phyloP scores from a whole-genome alignment of 768 basidiomycete species.

The Termitomyces sp. region DNA sequence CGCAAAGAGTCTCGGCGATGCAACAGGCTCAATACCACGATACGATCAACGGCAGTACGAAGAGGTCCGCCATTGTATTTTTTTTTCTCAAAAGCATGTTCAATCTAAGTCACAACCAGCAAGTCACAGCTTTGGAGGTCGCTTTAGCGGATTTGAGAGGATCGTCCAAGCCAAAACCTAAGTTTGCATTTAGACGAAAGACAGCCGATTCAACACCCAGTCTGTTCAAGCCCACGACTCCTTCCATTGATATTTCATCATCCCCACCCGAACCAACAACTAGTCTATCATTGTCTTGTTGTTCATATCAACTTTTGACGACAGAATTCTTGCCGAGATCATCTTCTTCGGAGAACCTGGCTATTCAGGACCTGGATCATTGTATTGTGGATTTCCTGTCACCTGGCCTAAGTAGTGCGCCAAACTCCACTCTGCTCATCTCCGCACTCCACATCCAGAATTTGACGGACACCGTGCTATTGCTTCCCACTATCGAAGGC shows the following conservation, averaged over 20 bases:
- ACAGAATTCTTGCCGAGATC: slow-evolving; percentile 31
- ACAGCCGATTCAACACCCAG: slow-evolving; percentile 11
- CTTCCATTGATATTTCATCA: background rate
- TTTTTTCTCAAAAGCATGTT: background rate
- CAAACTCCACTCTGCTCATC: slow-evolving; percentile 19
- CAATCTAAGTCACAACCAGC: slow-evolving; percentile 35
- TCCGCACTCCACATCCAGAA: slow-evolving; percentile 64
- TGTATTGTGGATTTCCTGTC: slow-evolving; percentile 70
- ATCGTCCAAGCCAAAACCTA: slow-evolving; percentile 42
- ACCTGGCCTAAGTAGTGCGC: slow-evolving; percentile 5
- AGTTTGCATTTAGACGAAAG: slow-evolving; percentile 61
- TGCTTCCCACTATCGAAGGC: slow-evolving; percentile 61
- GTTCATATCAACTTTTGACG: slow-evolving; percentile 36
- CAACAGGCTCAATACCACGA: slow-evolving; percentile 56
- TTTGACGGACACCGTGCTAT: slow-evolving; percentile 53
- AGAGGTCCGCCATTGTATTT: slow-evolving; percentile 36
- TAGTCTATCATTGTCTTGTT: slow-evolving; percentile 39
- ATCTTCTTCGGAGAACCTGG: slow-evolving; percentile 42
- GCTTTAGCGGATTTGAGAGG: slow-evolving; percentile 45
- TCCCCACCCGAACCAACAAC: slow-evolving; percentile 14
- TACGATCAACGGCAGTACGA: slow-evolving; percentile 76
- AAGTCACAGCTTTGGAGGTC: slow-evolving; percentile 59
- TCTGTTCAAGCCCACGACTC: background rate
- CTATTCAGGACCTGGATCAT: slow-evolving; percentile 57
- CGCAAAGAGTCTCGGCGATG: slow-evolving; percentile 58